Base-by-base conservation (phyloP, 768 basidiomycete species). In the Xerocomellus intermedius region DNA sequence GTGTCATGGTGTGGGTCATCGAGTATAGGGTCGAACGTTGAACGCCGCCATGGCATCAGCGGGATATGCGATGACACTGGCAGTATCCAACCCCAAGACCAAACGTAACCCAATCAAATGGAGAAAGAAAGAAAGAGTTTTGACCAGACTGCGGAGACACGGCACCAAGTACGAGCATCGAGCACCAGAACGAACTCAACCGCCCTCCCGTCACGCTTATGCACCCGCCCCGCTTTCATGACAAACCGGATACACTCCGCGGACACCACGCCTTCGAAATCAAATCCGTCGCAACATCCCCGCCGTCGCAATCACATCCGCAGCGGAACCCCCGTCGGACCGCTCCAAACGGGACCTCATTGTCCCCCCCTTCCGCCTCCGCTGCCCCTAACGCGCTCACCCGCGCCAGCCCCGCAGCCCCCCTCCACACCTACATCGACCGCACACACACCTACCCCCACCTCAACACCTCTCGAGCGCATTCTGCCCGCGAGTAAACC, bases 371-470 rank as follows among this genome's bases (percentile, higher is more conserved):
- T 47, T 65, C 55, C 42, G 59, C 67, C 53, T 62, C 72, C 44
- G 52, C 63, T 16, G 64, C 59, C 41, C 73, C 61, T 44, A 35
- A 7, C 14, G 6, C 6, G 33, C 14, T 14, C 14, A 35, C 33
- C 33, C 60, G 42, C 5, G 50, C 57, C 24, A 76, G 59, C 35
- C 71, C 65, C 51, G 52, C 61, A 13, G 43, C 49, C 4, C 72
- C 71, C 74, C 56, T 83, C 80, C 78, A n/a, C 79, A 81, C 19
- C 73, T 70, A n/a, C 65, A 72, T 64, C 30, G 76, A 76, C 47
- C 81, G 68, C 13, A 86, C 68, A 51, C 80, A 80, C 60, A 75
- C 71, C 83, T 85, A 83, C 5, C 83, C 80, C 80, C 82, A 83
- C n/a, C 72, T 71, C 32, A 88, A 67, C 16, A 86, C 80, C 49